phyloP scores from a whole-genome alignment of 345 rosid species.

The Arabis hirsuta region DNA sequence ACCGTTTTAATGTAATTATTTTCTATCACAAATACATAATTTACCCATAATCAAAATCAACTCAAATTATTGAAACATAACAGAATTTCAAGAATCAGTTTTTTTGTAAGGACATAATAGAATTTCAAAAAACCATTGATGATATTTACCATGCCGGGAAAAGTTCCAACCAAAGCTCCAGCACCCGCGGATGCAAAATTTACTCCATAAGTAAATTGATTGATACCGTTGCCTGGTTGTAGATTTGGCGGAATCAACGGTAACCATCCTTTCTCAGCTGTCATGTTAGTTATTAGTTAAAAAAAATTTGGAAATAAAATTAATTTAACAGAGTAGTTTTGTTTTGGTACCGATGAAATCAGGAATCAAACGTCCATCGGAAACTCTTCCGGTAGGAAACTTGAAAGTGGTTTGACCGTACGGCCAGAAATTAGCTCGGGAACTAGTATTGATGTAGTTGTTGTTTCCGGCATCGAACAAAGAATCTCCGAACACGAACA shows the following conservation, averaged over 20 bases:
- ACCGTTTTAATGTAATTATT: no score
- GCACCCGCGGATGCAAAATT: constrained; percentile 62
- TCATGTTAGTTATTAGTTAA: background rate
- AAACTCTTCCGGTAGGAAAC: constrained; percentile 49
- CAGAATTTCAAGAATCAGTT: no score
- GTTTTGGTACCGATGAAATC: constrained; percentile 50
- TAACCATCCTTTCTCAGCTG: constrained; percentile 53
- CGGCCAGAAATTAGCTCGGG: constrained; percentile 44
- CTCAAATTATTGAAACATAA: no score
- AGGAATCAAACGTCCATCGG: constrained; percentile 48
- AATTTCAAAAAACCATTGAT: no score
- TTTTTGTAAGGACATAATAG: no score
- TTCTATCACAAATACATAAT: no score
- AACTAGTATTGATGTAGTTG: constrained; percentile 44
- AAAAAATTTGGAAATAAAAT: background rate
- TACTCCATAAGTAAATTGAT: constrained; percentile 43
- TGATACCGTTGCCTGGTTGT: constrained; percentile 40
- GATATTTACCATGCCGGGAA: constrained; percentile 35
- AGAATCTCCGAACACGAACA: constrained; percentile 59
- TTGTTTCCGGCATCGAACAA: constrained; percentile 55
- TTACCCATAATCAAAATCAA: no score
- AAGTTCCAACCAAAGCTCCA: constrained; percentile 52
- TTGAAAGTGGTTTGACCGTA: constrained; percentile 51
- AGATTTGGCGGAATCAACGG: constrained; percentile 57
- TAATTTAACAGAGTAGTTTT: background rate